Conservation (phyloP, 768 basidiomycete genomes). For the Naganishia vaughanmartiniae region DNA sequence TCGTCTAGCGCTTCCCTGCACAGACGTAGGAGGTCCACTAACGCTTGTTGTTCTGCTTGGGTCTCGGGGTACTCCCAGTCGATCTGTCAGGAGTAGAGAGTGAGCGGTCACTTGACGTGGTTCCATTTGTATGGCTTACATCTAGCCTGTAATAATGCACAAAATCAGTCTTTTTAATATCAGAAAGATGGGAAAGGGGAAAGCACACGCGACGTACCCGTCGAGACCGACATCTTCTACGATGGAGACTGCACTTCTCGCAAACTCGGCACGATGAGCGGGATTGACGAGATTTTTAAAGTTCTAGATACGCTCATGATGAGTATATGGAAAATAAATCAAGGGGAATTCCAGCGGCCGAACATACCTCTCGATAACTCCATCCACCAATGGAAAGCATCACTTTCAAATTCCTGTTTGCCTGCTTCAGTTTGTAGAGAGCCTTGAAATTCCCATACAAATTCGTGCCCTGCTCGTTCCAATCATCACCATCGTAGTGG, state of each 20-base stretch:
- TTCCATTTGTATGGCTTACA: constrained; percentile 8
- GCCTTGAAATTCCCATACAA: constrained; percentile 95
- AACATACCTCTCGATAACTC: constrained; percentile 45
- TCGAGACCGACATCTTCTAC: constrained; percentile 90
- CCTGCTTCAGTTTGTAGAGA: constrained; percentile 84
- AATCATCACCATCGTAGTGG: constrained; percentile 89
- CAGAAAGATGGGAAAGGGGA: no score
- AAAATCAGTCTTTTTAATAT: no score
- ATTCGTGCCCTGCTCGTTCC: constrained; percentile 87
- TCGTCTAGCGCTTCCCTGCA: constrained; percentile 71
- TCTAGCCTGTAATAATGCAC: not conserved
- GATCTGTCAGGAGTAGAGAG: constrained; percentile 35
- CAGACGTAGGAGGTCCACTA: constrained; percentile 74
- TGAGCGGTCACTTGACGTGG: not conserved
- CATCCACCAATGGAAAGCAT: constrained; percentile 90
- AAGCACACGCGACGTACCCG: constrained; percentile 56
- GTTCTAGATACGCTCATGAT: not conserved
- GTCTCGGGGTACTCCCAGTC: constrained; percentile 88
- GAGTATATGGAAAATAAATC: not conserved
- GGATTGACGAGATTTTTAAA: constrained; percentile 20
- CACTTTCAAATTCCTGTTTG: constrained; percentile 55
- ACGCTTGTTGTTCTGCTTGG: constrained; percentile 73
- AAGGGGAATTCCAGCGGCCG: no score
- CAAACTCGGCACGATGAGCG: constrained; percentile 65
- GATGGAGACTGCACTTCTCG: constrained; percentile 71